These are phyloP conservation scores for Neonectria neomacrospora DNA, from an alignment of 2,329 filamentous ascomycete species.

Conservation along the genomic window DNA sequence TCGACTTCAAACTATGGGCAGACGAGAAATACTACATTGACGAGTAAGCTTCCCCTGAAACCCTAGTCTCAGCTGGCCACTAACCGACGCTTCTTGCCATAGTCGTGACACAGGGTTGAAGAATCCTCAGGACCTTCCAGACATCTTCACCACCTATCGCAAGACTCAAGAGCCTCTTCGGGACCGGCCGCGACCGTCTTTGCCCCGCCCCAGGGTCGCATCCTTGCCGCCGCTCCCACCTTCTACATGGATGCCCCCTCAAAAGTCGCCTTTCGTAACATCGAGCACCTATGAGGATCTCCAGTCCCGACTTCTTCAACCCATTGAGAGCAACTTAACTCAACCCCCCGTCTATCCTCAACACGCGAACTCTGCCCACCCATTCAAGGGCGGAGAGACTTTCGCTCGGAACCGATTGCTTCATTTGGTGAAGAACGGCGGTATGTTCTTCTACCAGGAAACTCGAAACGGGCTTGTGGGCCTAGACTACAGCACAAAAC, in stretches of 20 bases:
- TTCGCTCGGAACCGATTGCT: conserved; percentile 67
- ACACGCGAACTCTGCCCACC: conserved; percentile 68
- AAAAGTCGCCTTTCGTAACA: conserved; percentile 71
- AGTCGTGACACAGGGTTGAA: conserved; percentile 74
- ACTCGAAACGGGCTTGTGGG: conserved; percentile 79
- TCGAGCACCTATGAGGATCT: conserved; percentile 66
- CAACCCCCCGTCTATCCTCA: conserved; percentile 65
- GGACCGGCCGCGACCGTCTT: conserved; percentile 66
- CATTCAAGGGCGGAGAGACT: conserved; percentile 75
- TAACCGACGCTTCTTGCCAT: conserved; percentile 21
- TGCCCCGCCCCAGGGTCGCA: conserved; percentile 62
- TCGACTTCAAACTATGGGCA: conserved; percentile 72
- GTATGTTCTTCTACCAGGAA: conserved; percentile 73
- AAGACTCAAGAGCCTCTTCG: conserved; percentile 79
- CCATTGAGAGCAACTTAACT: conserved; percentile 63
- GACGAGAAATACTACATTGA: conserved; percentile 86
- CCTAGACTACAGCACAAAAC: conserved; percentile 77
- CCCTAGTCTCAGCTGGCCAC: conserved; percentile 1
- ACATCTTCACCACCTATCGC: conserved; percentile 80
- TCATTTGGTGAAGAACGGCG: conserved; percentile 69
- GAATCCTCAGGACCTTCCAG: conserved; percentile 70
- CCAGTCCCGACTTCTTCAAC: conserved; percentile 65
- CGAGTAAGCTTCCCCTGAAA: conserved; percentile 67
- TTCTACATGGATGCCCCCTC: conserved; percentile 61
- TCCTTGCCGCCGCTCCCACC: conserved; percentile 69